Conservation (phyloP, 495 filamentous ascomycete species). For the Trichoderma gamsii region DNA sequence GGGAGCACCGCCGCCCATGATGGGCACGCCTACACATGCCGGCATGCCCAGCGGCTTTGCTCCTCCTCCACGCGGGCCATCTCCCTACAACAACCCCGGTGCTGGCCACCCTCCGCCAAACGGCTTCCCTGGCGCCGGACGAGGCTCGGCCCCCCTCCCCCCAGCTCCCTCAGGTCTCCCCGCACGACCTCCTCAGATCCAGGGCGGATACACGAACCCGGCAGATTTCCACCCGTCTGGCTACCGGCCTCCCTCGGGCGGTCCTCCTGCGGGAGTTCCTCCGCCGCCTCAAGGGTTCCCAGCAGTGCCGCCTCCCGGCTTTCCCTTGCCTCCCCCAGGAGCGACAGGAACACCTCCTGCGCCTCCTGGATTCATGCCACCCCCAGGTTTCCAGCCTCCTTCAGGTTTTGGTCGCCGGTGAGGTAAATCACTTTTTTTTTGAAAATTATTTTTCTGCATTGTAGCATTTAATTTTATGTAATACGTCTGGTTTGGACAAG, state of each 20-base stretch:
- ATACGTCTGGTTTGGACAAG: not conserved
- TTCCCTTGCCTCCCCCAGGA: conserved; percentile 26
- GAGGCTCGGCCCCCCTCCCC: conserved; percentile 33
- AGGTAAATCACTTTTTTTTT: not conserved
- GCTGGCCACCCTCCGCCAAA: conserved; percentile 30
- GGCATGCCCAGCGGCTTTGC: conserved; percentile 25
- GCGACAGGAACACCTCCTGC: conserved; percentile 20
- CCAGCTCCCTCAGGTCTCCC: conserved; percentile 72
- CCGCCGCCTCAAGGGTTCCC: conserved; percentile 28
- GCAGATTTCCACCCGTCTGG: conserved; percentile 52
- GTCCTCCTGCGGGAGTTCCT: conserved; percentile 19
- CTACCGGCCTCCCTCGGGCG: conserved; percentile 20
- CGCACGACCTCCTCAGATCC: conserved; percentile 70
- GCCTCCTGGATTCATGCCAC: conserved; percentile 20
- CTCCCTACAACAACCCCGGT: conserved; percentile 27
- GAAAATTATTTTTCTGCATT: not conserved
- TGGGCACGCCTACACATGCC: conserved; percentile 21
- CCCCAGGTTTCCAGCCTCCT: conserved; percentile 19
- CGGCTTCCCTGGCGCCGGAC: conserved; percentile 30
- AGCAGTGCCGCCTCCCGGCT: conserved; percentile 25
- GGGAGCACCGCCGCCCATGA: conserved; percentile 6
- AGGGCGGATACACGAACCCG: conserved; percentile 71
- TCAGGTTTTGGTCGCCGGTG: conserved; percentile 22
- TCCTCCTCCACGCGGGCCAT: conserved; percentile 21
- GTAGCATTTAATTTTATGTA: not conserved